Base-by-base conservation (phyloP, 768 basidiomycete species). In the Filobasidium wieringae region DNA sequence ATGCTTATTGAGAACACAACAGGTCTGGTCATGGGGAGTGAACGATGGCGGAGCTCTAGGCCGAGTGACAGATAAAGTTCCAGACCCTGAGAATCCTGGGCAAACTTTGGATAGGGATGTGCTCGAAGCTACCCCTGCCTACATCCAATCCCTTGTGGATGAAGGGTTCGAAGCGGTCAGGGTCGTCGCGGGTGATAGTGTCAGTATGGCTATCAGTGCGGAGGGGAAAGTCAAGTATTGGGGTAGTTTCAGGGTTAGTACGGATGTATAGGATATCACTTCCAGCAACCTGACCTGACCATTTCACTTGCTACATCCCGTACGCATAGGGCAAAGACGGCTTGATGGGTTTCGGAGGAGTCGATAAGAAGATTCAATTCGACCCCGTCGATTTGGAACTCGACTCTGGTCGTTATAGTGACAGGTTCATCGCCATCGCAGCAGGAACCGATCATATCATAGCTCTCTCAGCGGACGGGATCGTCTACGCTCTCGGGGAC, bases 41-140 rank as follows among this genome's bases (percentile, higher is more conserved):
- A 91, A 92, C 68, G 89, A 92, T 62, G 85, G 90, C 64, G 89
- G 87, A 56, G 87, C 88, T 51, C 79, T 92, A 33, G 89, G 89
- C 15, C 82, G 89, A 50, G 74, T 83, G 54, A 90, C 88, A 1
- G 78, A 80, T 59, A 76, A 80, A 51, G 77, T 83, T 9, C 66
- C 68, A 19, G 69, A 73, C 50, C 49, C 62, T 56, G 45, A 74
- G 66, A 15, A 72, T 61, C 61, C 74, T 66, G 39, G 71, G 54
- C 19, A 70, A 60, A 52, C 65, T 32, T 69, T 50, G 73, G 74
- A 36, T 67, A 76, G 51, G 64, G 71, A 64, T 62, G 70, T 63
- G 72, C 74, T 58, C 72, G 75, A 72, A 78, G 76, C 68, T 75
- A 72, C 67, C 68, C 76, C 76, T 1, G 68, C 68, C 43, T 65